Base-by-base conservation (phyloP, 768 basidiomycete species). In the Phylloporus scabripes region DNA sequence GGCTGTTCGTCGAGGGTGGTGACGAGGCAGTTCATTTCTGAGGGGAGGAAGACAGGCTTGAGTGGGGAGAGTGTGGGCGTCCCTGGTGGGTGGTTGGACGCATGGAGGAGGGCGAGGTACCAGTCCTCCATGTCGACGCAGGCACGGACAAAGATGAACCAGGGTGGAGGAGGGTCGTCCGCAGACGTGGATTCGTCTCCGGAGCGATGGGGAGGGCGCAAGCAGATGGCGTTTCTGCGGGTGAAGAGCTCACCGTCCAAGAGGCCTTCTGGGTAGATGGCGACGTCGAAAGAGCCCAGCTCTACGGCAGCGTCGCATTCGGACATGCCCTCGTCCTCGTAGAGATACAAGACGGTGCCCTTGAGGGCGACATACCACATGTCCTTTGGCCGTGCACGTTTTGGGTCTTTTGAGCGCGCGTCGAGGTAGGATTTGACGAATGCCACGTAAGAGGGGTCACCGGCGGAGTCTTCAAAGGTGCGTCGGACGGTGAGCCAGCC, bases 81-180 rank as follows among this genome's bases (percentile, higher is more conserved):
- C 49, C 83, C 77, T 0, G 82, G 67, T 24, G 83, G 80, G 46
- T 85, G 68, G 50, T 80, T 72, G 7, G 83, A 82, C 0, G 86
- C 85, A 49, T 91, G 86, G 18, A 92, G 66, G 47, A 96, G 76
- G 0, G 90, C 75, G 31, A 91, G 70, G 64, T 92, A 92, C 91
- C 93, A 98, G 69, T 99, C 95, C 68, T 99, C 96, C 90, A 97
- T 96, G 62, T 92, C 89, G 46, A 83, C 72, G 65, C 84, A 92
- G 24, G 82, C 85, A 53, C 85, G 83, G 17, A 92, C 82, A 68
- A 97, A 97, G 59, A 99, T 82, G 72, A 87, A 99, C 92, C 93
- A 97, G 2, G 92, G 87, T 2, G 80, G 79, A 5, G 76, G 70
- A 45, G 75, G 43, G 66, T 62, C 75, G 70, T 54, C 56, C 60